Percentiles rank a stretch among this genome's conserved stretches.
Conservation (phyloP, 2,329 filamentous ascomycete genomes). For the Fusarium mangiferae region DNA sequence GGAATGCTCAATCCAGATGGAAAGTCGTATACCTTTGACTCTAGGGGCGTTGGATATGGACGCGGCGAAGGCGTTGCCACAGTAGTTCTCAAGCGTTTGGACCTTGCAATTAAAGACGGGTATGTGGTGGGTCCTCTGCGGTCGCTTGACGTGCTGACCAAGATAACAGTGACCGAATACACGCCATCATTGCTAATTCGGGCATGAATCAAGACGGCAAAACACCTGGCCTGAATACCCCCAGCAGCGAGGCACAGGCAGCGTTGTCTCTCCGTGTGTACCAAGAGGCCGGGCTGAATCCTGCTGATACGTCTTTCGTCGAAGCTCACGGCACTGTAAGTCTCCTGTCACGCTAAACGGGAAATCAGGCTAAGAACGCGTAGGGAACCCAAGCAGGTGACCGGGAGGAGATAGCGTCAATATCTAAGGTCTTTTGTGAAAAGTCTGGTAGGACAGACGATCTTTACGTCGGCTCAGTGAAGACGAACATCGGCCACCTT, state of each 20-base stretch:
- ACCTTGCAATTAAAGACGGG: neutral
- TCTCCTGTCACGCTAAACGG: rapidly evolving
- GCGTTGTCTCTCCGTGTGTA: slow-evolving; percentile 2
- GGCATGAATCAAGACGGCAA: slow-evolving; percentile 13
- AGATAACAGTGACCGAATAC: neutral
- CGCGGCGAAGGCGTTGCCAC: slow-evolving; percentile 3
- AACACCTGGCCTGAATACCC: slow-evolving; percentile 1
- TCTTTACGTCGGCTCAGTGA: slow-evolving; percentile 4
- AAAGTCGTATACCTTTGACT: slow-evolving; percentile 3
- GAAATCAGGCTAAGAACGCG: neutral
- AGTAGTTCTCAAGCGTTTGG: neutral
- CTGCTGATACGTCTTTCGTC: neutral
- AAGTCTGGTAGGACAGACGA: neutral
- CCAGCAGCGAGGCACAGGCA: neutral
- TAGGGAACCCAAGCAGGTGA: slow-evolving; percentile 10
- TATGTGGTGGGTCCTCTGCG: neutral
- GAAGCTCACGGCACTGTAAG: slow-evolving; percentile 6
- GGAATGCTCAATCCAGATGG: slow-evolving; percentile 11
- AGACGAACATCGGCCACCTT: slow-evolving; percentile 6
- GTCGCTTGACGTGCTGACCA: neutral
- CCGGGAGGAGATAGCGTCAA: slow-evolving; percentile 1
- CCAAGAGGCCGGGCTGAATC: slow-evolving; percentile 2
- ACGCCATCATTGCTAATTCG: slow-evolving; percentile 4
- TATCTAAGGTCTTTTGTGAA: slow-evolving; percentile 4
- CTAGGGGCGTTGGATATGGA: slow-evolving; percentile 1